phyloP scores from a whole-genome alignment of 148 eudicot species.

The Silene conica region DNA sequence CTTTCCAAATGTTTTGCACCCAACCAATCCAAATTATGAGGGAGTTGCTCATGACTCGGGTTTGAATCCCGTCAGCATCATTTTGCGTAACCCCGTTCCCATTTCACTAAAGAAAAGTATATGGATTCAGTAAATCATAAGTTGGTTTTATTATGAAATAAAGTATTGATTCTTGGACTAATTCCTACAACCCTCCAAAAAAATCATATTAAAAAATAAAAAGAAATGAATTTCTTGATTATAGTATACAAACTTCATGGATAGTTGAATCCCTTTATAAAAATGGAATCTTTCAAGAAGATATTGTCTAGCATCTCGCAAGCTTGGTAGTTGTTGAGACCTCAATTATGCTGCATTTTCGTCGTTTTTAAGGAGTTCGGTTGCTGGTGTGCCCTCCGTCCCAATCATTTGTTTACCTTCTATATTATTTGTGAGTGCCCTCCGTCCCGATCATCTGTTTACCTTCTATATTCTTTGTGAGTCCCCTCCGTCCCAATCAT shows the following conservation, averaged over 20 bases:
- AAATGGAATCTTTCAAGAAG: background rate
- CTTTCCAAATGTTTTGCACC: too few relatives aligned
- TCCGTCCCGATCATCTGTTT: too few relatives aligned
- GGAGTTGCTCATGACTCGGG: background rate
- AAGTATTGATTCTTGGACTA: background rate
- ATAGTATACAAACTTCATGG: constrained; percentile 7
- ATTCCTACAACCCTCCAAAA: background rate
- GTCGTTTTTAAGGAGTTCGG: constrained; percentile 1
- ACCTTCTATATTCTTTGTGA: too few relatives aligned
- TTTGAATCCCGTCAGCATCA: background rate
- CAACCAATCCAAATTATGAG: too few relatives aligned
- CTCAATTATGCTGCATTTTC: constrained; percentile 3
- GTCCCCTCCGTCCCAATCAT: too few relatives aligned
- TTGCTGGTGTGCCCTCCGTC: background rate
- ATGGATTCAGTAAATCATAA: background rate
- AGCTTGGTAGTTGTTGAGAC: constrained; percentile 5
- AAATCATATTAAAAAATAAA: background rate
- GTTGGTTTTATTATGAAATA: background rate
- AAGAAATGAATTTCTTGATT: background rate
- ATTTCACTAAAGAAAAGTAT: background rate
- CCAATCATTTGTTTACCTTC: too few relatives aligned
- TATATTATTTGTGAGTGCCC: too few relatives aligned
- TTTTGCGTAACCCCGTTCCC: too few relatives aligned
- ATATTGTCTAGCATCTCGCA: constrained; percentile 1
- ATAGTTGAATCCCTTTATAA: constrained; percentile 10